Evolutionary conservation across 1,284 basidiomycete genomes (phyloP).

Genomic region (Apiotrichum mycotoxinovorans): DNA sequence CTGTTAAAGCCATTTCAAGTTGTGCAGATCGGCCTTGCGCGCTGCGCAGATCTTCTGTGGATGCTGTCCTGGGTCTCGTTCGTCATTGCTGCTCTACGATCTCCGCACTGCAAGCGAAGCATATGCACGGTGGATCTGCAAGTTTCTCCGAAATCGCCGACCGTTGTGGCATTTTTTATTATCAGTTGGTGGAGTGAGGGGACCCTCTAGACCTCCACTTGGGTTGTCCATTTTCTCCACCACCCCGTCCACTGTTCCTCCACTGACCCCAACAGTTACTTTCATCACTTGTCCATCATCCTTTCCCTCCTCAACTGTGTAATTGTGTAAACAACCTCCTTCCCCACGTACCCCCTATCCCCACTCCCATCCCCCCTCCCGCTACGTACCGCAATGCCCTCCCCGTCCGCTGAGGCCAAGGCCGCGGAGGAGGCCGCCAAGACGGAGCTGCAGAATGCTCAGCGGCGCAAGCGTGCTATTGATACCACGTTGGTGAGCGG

Average conservation of each 20-base stretch:
- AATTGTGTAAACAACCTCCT: not conserved
- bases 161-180: not conserved
- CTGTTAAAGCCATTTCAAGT: too few species aligned
- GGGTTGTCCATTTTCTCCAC: not conserved
- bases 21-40: too few species aligned
- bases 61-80: too few species aligned
- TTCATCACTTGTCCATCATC: too few species aligned
- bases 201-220: not conserved
- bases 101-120: too few species aligned
- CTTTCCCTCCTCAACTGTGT: too few species aligned
- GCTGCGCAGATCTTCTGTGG: too few species aligned
- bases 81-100: too few species aligned
- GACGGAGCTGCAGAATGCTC: slow-evolving; percentile 42
- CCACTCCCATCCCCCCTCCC: not conserved
- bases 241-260: too few species aligned
- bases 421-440: slow-evolving; percentile 42
- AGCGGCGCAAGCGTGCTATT: slow-evolving; percentile 38
- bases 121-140: too few species aligned
- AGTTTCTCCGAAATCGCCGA: not conserved
- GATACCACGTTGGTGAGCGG: slow-evolving; percentile 34
- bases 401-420: slow-evolving; percentile 48
- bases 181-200: not conserved
- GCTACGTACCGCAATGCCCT: slow-evolving; percentile 39
- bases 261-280: too few species aligned
- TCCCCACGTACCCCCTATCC: not conserved